Base-by-base conservation (phyloP, 2,329 filamentous ascomycete genomes). In the Aspergillus sp. region DNA sequence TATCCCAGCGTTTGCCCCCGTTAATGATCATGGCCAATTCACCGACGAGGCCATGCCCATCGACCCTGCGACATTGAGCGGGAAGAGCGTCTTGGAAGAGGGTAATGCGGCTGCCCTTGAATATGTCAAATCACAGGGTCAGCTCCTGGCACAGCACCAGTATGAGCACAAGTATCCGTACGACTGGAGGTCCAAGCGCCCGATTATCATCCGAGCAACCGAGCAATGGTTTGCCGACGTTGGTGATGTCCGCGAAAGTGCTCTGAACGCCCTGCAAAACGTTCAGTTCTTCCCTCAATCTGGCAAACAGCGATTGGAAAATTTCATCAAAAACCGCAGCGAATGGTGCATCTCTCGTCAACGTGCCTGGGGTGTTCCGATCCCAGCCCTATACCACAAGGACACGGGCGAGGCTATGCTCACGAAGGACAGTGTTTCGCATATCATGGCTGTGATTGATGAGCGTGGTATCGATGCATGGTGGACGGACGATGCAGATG, bases 331-430 rank as follows among this genome's bases (percentile, higher is more conserved):
- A 59, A 86, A 87, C 26, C 81, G 93, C 43, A 94, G 81, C 58
- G 91, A 98, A 66, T 98, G 93, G 93, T 98, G 93, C 63, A 96
- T 98, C 57, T 98, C 93, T 4, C 82, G 93, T 41, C 93, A 98
- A 67, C 82, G 93, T 43, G 85, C 88, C 8, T 98, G 93, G 93
- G 93, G 93, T 55, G 88, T 98, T 4, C 93, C 93, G 0, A 98
- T 98, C 47, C 93, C 93, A 9, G 89, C 88, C 1, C 71, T 98
- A 0, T 96, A 94, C 63, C 79, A 86, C 54, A 69, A 72, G 7
- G 75, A 79, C 8, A 77, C 76, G 3, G 85, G 85, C 4, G 78
- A 86, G 45, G 86, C 88, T 2, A 73, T 93, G n/a, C 81, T 96
- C 67, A 88, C 83, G 0, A 79, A 82, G 27, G 80, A 86, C 33